phyloP scores from a whole-genome alignment of 2,329 filamentous ascomycete species.

The Acrocalymma vagum region DNA sequence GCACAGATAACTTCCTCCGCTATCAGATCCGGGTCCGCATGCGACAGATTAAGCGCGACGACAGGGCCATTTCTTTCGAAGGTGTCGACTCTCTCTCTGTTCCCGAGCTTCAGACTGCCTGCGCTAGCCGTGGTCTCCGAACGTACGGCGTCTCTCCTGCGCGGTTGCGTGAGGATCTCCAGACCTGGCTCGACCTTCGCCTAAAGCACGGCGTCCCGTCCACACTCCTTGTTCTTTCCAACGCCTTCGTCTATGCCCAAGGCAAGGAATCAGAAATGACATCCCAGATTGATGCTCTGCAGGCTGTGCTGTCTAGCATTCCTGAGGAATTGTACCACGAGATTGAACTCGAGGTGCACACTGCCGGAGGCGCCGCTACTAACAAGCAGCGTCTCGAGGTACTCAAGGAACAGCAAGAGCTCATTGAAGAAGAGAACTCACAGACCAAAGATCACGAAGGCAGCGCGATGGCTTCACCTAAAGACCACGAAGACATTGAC shows the following conservation, averaged over 20 bases:
- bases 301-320: conserved; percentile 90
- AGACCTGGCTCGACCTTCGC: conserved; percentile 93
- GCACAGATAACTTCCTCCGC: conserved; percentile 96
- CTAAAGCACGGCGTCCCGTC: conserved; percentile 96
- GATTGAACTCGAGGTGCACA: conserved; percentile 98
- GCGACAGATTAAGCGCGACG: conserved; percentile 98
- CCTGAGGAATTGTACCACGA: conserved; percentile 99
- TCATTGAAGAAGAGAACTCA: conserved; percentile 96
- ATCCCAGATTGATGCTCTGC: conserved; percentile 90
- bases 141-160: conserved; percentile 92
- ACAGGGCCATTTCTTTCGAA: conserved; percentile 92
- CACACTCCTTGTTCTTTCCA: conserved; percentile 92
- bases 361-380: conserved; percentile 93
- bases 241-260: conserved; percentile 96
- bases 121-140: conserved; percentile 88
- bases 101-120: conserved; percentile 89
- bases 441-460: conserved; percentile 81
- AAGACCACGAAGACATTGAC: conserved; percentile 91
- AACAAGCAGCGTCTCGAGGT: conserved; percentile 99
- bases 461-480: conserved; percentile 76
- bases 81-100: conserved; percentile 94
- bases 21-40: conserved; percentile 98
- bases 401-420: conserved; percentile 95
- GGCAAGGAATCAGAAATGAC: conserved; percentile 84
- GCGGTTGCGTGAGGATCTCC: conserved; percentile 85